A percentile compares a stretch with the other conserved stretches of the same genome.
Conservation (phyloP, 2,329 filamentous ascomycete genomes). For the Cercospora nicotianae region DNA sequence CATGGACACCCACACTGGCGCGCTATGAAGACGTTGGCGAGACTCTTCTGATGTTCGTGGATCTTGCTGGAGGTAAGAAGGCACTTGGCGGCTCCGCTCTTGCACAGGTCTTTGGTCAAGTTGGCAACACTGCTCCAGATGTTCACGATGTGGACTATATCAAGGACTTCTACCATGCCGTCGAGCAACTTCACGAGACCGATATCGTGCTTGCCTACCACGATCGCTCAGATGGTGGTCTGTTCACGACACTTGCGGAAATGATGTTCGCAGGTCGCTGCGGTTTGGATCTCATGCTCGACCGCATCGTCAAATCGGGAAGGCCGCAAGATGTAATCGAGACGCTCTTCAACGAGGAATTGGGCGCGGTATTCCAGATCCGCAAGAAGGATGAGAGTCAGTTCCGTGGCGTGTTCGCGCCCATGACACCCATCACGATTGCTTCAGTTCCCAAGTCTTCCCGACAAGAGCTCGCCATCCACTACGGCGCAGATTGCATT, state of each 20-base stretch:
- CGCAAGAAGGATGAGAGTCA: conserved; percentile 78
- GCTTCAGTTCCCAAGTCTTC: conserved; percentile 68
- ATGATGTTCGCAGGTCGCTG: conserved; percentile 98
- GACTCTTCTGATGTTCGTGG: conserved; percentile 84
- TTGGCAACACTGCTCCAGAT: conserved; percentile 83
- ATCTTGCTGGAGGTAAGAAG: conserved; percentile 77
- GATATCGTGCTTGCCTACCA: conserved; percentile 88
- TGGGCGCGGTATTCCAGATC: conserved; percentile 94
- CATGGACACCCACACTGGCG: conserved; percentile 89
- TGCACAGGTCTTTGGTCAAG: conserved; percentile 82
- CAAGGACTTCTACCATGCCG: conserved; percentile 87
- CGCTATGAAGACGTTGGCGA: conserved; percentile 85
- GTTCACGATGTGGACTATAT: conserved; percentile 78
- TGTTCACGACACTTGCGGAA: conserved; percentile 86
- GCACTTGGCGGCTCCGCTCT: conserved; percentile 87
- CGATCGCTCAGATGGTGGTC: conserved; percentile 87
- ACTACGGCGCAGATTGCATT: conserved; percentile 67
- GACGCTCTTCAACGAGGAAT: conserved; percentile 90
- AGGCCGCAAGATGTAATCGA: conserved; percentile 63
- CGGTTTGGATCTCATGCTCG: conserved; percentile 80
- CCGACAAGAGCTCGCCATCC: conserved; percentile 76
- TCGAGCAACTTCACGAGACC: conserved; percentile 65
- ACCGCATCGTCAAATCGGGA: conserved; percentile 66
- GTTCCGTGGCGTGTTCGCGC: conserved; percentile 85
- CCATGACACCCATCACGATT: conserved; percentile 79